Evolutionary conservation across 1,284 basidiomycete genomes (phyloP).

Genomic region (Phenoliferia sp.): DNA sequence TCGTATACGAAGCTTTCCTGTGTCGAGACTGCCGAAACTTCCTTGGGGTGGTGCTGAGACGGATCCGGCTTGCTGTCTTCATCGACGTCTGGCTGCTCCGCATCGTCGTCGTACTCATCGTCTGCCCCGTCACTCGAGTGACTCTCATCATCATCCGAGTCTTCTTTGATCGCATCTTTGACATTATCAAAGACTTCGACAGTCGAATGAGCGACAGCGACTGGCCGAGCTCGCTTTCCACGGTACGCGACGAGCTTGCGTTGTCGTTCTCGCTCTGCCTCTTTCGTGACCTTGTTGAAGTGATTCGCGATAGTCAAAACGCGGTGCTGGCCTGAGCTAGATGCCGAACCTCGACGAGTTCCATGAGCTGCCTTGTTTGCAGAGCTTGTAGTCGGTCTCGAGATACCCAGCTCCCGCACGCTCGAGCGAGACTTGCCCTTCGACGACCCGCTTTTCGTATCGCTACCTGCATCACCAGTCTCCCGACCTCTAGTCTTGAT

Average conservation of each 20-base stretch:
- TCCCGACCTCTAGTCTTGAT: slow-evolving; percentile 15
- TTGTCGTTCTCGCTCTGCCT: slow-evolving; percentile 51
- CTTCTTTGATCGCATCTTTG: slow-evolving; percentile 85
- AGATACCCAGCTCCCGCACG: not conserved
- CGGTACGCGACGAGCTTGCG: slow-evolving; percentile 54
- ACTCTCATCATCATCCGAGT: slow-evolving; percentile 49
- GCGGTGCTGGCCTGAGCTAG: too few species aligned
- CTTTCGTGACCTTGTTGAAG: not conserved
- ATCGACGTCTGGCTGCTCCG: slow-evolving; percentile 75
- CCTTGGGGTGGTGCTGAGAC: not conserved
- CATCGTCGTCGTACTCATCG: slow-evolving; percentile 55
- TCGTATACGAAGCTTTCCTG: slow-evolving; percentile 5
- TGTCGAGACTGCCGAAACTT: not conserved
- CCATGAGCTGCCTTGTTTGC: slow-evolving; percentile 15
- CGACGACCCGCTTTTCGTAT: not conserved
- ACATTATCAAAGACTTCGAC: slow-evolving; percentile 88
- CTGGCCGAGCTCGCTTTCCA: slow-evolving; percentile 85
- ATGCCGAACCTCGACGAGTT: not conserved
- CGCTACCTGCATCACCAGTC: slow-evolving; percentile 3
- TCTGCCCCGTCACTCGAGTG: slow-evolving; percentile 23
- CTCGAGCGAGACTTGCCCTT: slow-evolving; percentile 1
- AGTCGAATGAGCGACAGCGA: slow-evolving; percentile 80
- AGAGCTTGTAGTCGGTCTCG: slow-evolving; percentile 21
- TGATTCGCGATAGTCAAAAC: too few species aligned
- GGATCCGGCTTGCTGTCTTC: slow-evolving; percentile 5